These are phyloP conservation scores for Macrophomina tecta DNA, from an alignment of 2,329 filamentous ascomycete genomes.

Conservation along the genomic window DNA sequence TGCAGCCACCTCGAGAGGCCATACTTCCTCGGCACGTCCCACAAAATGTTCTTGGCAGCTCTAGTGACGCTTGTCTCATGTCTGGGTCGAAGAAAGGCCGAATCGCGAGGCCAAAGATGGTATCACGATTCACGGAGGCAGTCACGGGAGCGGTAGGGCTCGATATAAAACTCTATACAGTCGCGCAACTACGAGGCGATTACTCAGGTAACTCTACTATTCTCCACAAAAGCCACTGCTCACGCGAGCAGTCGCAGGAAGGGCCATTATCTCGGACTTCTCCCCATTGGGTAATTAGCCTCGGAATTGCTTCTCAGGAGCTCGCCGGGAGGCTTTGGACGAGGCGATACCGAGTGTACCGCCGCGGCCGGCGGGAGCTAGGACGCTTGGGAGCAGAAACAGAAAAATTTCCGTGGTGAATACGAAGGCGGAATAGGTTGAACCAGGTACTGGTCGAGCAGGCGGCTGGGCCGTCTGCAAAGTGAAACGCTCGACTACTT, in stretches of 20 bases:
- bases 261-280: not conserved
- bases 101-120: conserved; percentile 1
- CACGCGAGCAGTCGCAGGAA: not conserved
- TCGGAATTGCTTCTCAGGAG: not conserved
- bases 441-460: not conserved
- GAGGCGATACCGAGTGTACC: not conserved
- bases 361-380: not conserved
- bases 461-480: not conserved
- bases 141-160: conserved; percentile 1
- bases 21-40: not conserved
- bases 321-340: not conserved
- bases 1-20: conserved; percentile 4
- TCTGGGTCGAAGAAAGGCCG: conserved; percentile 4
- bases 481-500: conserved; percentile 3
- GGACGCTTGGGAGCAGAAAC: not conserved
- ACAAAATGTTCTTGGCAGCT: not conserved
- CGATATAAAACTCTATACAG: conserved; percentile 1
- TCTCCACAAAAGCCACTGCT: conserved; percentile 5
- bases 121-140: conserved; percentile 1
- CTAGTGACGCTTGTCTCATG: not conserved
- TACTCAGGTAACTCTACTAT: conserved; percentile 1
- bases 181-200: not conserved
- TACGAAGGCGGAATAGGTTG: conserved; percentile 3
- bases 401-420: not conserved
- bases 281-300: not conserved